phyloP scores from a whole-genome alignment of 2,329 filamentous ascomycete genomes.

The Aspergillus latus region DNA sequence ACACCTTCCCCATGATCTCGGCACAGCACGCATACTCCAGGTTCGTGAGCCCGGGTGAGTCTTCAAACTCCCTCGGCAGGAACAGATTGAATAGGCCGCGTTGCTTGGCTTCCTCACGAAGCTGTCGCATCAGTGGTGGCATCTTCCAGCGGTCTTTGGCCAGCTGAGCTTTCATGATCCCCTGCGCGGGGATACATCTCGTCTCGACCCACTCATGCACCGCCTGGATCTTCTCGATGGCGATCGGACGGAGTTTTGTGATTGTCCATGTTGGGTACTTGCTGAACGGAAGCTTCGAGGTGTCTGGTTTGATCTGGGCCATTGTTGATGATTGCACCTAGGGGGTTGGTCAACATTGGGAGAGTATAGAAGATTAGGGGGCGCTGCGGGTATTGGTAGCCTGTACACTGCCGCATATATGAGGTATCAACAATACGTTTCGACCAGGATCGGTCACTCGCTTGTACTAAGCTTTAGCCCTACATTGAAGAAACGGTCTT shows the following conservation, averaged over 20 bases:
- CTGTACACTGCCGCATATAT: not conserved
- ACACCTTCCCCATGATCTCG: slow-evolving; percentile 9
- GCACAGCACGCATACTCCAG: slow-evolving; percentile 13
- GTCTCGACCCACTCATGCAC: slow-evolving; percentile 12
- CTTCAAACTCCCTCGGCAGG: slow-evolving; percentile 4
- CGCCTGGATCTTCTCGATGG: slow-evolving; percentile 11
- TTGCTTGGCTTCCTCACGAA: slow-evolving; percentile 7
- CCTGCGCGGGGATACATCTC: slow-evolving; percentile 10
- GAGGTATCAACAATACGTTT: no score
- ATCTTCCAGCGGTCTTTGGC: slow-evolving; percentile 8
- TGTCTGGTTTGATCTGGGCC: not conserved
- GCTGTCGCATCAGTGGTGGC: slow-evolving; percentile 5
- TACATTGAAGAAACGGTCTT: no score
- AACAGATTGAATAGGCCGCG: slow-evolving; percentile 13
- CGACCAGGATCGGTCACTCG: no score
- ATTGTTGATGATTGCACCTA: not conserved
- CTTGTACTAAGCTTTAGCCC: no score
- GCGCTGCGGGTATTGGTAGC: not conserved
- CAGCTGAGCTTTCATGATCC: slow-evolving; percentile 8
- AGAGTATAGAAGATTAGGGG: not conserved
- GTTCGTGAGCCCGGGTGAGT: slow-evolving; percentile 10
- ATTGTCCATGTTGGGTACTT: slow-evolving; percentile 5
- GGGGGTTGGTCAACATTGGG: not conserved
- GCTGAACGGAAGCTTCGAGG: not conserved
- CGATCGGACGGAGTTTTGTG: slow-evolving; percentile 8